These are phyloP conservation scores for Fusarium pseudocircinatum DNA, from an alignment of 2,329 filamentous ascomycete genomes.

Conservation along the genomic window DNA sequence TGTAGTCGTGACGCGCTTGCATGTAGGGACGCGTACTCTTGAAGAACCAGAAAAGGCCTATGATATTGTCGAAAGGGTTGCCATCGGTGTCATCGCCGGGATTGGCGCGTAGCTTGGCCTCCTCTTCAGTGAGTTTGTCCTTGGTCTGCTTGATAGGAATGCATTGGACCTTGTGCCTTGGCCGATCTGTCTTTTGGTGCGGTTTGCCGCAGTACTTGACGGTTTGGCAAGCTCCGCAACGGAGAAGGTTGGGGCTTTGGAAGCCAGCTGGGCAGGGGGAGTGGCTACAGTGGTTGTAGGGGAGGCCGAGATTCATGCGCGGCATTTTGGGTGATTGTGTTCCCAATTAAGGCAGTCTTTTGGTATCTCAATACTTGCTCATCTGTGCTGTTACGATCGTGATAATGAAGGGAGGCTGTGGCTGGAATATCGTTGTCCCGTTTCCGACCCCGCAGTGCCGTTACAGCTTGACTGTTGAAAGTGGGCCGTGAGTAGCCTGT, in stretches of 20 bases:
- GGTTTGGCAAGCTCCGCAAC: not conserved
- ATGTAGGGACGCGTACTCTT: constrained; percentile 19
- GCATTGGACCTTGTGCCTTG: constrained; percentile 6
- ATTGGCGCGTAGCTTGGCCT: not conserved
- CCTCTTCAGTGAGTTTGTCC: not conserved
- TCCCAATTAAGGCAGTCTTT: fast-evolving
- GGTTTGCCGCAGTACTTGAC: constrained; percentile 13
- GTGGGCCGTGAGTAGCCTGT: not conserved
- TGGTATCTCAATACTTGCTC: not conserved
- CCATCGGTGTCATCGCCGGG: not conserved
- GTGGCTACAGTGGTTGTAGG: constrained; percentile 1
- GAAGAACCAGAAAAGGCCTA: not conserved
- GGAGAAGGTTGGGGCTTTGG: not conserved
- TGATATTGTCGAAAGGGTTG: not conserved
- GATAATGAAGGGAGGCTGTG: not conserved
- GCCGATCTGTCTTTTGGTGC: constrained; percentile 7
- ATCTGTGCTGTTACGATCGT: fast-evolving
- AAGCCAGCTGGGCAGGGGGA: not conserved
- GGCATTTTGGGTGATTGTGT: not conserved
- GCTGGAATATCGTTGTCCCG: not conserved
- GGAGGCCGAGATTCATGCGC: constrained; percentile 11
- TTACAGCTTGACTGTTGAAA: not conserved
- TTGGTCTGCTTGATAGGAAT: not conserved
- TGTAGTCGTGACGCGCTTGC: not conserved
- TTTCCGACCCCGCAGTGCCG: not conserved